These are phyloP conservation scores for Colletotrichum tropicale DNA, from an alignment of 2,329 filamentous ascomycete species.

Conservation along the genomic window DNA sequence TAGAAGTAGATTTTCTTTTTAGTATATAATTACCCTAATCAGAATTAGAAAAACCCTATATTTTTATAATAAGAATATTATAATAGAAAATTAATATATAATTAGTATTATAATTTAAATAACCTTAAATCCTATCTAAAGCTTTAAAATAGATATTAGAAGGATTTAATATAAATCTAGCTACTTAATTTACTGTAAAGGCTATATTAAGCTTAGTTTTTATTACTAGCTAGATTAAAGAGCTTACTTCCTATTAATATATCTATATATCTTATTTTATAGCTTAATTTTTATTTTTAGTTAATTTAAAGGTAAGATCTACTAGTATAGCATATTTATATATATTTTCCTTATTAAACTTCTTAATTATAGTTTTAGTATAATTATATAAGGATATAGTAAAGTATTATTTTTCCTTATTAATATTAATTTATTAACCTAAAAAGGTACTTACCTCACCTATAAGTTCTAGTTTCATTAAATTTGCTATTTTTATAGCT, in stretches of 20 bases:
- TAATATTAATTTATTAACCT: no score
- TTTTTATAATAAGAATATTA: neutral
- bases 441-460: rapidly evolving
- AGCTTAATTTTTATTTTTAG: neutral
- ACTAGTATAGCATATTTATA: neutral
- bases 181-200: neutral
- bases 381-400: no score
- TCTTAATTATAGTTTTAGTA: no score
- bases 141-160: neutral
- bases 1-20: no score
- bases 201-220: neutral
- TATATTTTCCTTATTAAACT: no score
- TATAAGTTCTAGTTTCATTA: no score
- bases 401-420: no score
- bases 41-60: no score
- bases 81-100: neutral
- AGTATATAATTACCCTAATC: no score
- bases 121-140: neutral
- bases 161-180: neutral
- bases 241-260: neutral
- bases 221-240: neutral
- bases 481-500: no score
- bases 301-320: neutral
- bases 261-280: neutral
- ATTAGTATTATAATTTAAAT: neutral